Conservation (phyloP, 805 yeast species). For the Cyberlindnera sargentensis region DNA sequence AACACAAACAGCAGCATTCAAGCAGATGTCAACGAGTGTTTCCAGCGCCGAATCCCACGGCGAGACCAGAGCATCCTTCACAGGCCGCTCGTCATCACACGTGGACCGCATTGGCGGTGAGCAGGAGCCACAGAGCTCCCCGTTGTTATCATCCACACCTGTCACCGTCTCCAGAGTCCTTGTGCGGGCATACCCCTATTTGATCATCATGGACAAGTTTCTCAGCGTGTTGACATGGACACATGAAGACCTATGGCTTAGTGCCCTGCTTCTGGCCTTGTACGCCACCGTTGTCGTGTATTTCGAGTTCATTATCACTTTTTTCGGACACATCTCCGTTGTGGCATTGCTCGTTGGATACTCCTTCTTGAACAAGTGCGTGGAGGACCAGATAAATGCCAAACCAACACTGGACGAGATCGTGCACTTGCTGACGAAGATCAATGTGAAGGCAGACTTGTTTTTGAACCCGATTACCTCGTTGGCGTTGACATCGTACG, state of each 20-base stretch:
- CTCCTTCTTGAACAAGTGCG: constrained; percentile 48
- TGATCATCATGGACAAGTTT: constrained; percentile 61
- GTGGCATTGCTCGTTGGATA: constrained; percentile 56
- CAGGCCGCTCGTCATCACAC: constrained; percentile 26
- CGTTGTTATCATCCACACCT: constrained; percentile 82
- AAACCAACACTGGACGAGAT: constrained; percentile 86
- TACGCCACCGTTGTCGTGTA: constrained; percentile 60
- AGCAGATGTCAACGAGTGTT: constrained; percentile 11
- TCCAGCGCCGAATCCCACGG: constrained; percentile 23
- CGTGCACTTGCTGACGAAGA: constrained; percentile 65
- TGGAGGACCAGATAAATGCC: constrained; percentile 49
- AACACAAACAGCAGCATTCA: too few species aligned
- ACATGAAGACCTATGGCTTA: constrained; percentile 71
- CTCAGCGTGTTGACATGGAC: constrained; percentile 87
- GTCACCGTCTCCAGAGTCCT: constrained; percentile 83
- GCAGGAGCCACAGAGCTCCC: constrained; percentile 39
- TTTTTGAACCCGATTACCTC: constrained; percentile 74
- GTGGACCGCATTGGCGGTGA: constrained; percentile 21
- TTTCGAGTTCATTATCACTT: constrained; percentile 70
- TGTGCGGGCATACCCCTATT: constrained; percentile 77
- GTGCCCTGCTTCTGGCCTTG: constrained; percentile 50
- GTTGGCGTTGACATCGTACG: constrained; percentile 67
- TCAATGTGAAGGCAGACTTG: constrained; percentile 70
- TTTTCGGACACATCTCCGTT: constrained; percentile 72
- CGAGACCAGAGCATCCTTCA: constrained; percentile 33